Conservation (phyloP, 2,329 filamentous ascomycete species). For the Trichoderma sp. region DNA sequence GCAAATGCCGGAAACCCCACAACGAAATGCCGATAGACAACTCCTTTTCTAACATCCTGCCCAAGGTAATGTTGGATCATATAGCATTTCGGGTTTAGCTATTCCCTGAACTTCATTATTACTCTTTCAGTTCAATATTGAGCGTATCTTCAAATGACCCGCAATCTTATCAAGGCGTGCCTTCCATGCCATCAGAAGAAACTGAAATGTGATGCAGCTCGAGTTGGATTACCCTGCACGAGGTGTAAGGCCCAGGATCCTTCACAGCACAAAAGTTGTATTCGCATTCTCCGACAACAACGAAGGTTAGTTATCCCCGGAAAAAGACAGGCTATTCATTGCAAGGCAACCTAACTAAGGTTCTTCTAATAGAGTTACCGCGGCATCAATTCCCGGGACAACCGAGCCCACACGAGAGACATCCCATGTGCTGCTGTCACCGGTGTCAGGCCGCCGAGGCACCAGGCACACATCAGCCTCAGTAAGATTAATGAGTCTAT, state of each 20-base stretch:
- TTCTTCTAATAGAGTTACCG: neutral
- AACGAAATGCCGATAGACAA: neutral
- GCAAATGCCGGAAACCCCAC: neutral
- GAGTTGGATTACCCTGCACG: neutral
- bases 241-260: neutral
- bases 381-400: neutral
- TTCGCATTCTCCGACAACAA: neutral
- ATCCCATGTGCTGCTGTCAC: neutral
- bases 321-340: neutral
- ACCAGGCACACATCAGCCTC: neutral
- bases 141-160: neutral
- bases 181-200: neutral
- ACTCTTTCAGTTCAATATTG: neutral
- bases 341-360: neutral
- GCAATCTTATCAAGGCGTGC: neutral
- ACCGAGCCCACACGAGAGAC: neutral
- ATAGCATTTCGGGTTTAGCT: neutral
- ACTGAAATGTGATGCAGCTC: neutral
- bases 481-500: neutral
- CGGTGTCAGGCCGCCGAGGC: neutral
- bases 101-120: neutral
- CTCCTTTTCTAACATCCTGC: neutral
- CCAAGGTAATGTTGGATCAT: neutral
- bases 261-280: neutral
- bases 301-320: neutral